These are phyloP conservation scores for Epichloe bromicola DNA, from an alignment of 2,329 filamentous ascomycete genomes.

Conservation along the genomic window DNA sequence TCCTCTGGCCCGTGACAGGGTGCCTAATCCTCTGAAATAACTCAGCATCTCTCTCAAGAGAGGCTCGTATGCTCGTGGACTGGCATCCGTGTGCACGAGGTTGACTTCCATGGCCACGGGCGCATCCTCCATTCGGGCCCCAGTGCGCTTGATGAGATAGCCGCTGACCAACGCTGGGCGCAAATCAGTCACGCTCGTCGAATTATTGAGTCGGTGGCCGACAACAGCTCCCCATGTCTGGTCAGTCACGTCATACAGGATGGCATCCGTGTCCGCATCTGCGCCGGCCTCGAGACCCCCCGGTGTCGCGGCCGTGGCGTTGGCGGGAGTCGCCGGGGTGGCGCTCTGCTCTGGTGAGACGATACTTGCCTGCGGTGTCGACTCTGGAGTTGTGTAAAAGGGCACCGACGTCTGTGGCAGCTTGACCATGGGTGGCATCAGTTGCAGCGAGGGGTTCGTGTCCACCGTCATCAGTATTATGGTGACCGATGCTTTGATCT, in stretches of 20 bases:
- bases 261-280: slow-evolving; percentile 42
- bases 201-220: slow-evolving; percentile 51
- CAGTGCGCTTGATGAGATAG: slow-evolving; percentile 52
- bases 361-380: slow-evolving; percentile 49
- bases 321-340: slow-evolving; percentile 38
- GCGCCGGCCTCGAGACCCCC: slow-evolving; percentile 27
- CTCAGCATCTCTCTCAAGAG: slow-evolving; percentile 57
- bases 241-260: slow-evolving; percentile 59
- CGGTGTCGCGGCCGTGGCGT: slow-evolving; percentile 30
- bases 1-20: slow-evolving; percentile 54
- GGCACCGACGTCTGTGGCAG: slow-evolving; percentile 31
- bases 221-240: slow-evolving; percentile 65
- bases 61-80: slow-evolving; percentile 43
- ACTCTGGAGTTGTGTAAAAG: slow-evolving; percentile 49
- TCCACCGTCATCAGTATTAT: slow-evolving; percentile 53
- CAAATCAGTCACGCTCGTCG: slow-evolving; percentile 39
- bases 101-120: slow-evolving; percentile 52
- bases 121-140: slow-evolving; percentile 40
- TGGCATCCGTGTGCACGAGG: slow-evolving; percentile 42
- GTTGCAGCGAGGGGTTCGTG: slow-evolving; percentile 48
- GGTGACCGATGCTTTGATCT: slow-evolving; percentile 36
- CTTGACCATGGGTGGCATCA: slow-evolving; percentile 42
- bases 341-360: slow-evolving; percentile 48
- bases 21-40: slow-evolving; percentile 55
- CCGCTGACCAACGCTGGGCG: slow-evolving; percentile 48